These are phyloP conservation scores for Aspergillus jensenii DNA, from an alignment of 2,329 filamentous ascomycete genomes.

Conservation along the genomic window DNA sequence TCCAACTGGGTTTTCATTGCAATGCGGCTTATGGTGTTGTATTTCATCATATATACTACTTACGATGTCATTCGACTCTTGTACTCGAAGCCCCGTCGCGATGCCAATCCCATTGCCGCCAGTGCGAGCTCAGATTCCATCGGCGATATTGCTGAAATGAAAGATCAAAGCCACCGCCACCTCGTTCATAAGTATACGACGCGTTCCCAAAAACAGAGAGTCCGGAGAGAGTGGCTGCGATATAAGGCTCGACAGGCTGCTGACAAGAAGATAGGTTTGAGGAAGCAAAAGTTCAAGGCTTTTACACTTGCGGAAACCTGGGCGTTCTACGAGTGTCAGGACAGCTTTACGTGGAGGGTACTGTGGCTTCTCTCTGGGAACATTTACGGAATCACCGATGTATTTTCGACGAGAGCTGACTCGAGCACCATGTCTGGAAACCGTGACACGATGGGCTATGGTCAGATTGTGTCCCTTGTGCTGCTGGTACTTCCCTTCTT, in stretches of 20 bases:
- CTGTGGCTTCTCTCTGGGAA: neutral
- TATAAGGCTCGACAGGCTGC: neutral
- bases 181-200: neutral
- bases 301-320: neutral
- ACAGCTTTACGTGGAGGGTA: neutral
- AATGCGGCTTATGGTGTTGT: neutral
- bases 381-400: neutral
- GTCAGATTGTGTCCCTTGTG: neutral
- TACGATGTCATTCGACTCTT: neutral
- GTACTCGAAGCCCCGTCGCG: neutral
- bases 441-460: neutral
- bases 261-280: neutral
- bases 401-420: neutral
- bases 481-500: neutral
- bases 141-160: no score
- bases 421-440: neutral
- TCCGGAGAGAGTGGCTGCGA: neutral
- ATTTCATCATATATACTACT: neutral
- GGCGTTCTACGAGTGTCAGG: neutral
- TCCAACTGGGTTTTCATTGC: neutral
- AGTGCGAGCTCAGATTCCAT: no score
- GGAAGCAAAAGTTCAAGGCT: neutral
- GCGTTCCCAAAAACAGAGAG: neutral
- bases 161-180: neutral
- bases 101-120: neutral